Percentiles rank a stretch among this genome's conserved stretches.
Evolutionary conservation across 306 rosid genomes (phyloP).

Genomic region (Fragaria nilgerrensis): DNA sequence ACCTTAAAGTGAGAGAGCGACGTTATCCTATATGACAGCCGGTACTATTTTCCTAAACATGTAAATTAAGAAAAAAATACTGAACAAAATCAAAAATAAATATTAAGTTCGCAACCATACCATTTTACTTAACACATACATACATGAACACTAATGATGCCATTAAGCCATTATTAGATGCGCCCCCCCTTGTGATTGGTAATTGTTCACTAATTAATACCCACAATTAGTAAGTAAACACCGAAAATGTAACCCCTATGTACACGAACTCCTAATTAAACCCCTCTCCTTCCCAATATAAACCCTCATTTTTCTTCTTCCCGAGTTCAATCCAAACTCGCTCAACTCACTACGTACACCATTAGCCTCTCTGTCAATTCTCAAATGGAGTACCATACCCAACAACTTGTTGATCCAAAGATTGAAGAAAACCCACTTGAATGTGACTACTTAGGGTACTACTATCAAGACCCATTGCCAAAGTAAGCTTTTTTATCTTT

Average conservation of each 20-base stretch:
- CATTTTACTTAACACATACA: background rate
- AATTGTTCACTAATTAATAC: constrained; percentile 34
- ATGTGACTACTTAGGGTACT: constrained; percentile 20
- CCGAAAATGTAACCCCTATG: constrained; percentile 41
- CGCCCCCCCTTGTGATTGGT: constrained; percentile 31
- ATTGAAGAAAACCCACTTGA: constrained; percentile 30
- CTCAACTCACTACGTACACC: background rate
- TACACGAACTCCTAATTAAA: constrained; percentile 28
- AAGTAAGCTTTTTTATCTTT: constrained; percentile 32
- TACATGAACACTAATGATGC: background rate
- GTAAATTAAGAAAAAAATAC: too few relatives aligned
- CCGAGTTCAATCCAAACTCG: background rate
- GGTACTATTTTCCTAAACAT: too few relatives aligned
- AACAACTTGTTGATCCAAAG: constrained; percentile 26
- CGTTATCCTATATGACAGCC: too few relatives aligned
- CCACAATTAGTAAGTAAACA: constrained; percentile 22
- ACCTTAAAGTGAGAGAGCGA: too few relatives aligned
- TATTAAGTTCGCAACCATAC: background rate
- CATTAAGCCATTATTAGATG: constrained; percentile 16
- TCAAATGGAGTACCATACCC: constrained; percentile 35
- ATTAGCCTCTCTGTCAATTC: background rate
- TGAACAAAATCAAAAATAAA: background rate
- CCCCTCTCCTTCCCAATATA: constrained; percentile 9
- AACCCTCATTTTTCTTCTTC: background rate
- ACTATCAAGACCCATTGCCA: constrained; percentile 9